Evolutionary conservation across 768 basidiomycete species (phyloP).

Genomic region (Tricholoma sp.): DNA sequence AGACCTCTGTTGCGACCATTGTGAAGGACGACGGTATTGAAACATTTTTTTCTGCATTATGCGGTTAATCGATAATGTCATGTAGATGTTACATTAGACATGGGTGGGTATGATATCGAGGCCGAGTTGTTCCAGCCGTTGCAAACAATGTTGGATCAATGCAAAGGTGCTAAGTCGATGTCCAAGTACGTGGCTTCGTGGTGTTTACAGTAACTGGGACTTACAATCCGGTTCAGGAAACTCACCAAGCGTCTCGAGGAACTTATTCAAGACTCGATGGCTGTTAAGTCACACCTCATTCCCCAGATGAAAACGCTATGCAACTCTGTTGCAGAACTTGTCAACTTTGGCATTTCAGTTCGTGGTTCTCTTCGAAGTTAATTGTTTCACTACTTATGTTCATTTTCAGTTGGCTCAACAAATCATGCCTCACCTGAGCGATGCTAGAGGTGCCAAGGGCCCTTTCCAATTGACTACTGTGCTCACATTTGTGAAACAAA

Average conservation of each 20-base stretch:
- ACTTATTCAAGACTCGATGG: slow-evolving; percentile 62
- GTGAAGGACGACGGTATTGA: slow-evolving; percentile 70
- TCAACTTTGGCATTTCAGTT: slow-evolving; percentile 90
- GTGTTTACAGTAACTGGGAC: neutral
- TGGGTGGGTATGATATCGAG: slow-evolving; percentile 71
- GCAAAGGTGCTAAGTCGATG: slow-evolving; percentile 71
- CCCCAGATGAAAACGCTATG: slow-evolving; percentile 70
- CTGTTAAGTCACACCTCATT: slow-evolving; percentile 65
- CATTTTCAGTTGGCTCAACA: slow-evolving; percentile 76
- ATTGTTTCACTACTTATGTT: slow-evolving; percentile 1
- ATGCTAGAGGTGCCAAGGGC: slow-evolving; percentile 72
- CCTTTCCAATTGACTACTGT: slow-evolving; percentile 73
- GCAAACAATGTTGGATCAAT: slow-evolving; percentile 76
- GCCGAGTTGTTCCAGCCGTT: slow-evolving; percentile 77
- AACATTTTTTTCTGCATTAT: neutral
- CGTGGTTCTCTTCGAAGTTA: slow-evolving; percentile 17
- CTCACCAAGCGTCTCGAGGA: slow-evolving; percentile 83
- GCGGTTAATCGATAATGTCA: neutral
- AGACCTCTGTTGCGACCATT: slow-evolving; percentile 74
- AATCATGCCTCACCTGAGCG: slow-evolving; percentile 80
- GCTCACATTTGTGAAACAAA: slow-evolving; percentile 66
- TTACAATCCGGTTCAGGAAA: slow-evolving; percentile 51
- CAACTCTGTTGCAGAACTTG: slow-evolving; percentile 70
- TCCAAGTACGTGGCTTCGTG: slow-evolving; percentile 53
- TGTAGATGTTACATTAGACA: slow-evolving; percentile 66